Conservation (phyloP, 768 basidiomycete species). For the Exidia glandulosa region DNA sequence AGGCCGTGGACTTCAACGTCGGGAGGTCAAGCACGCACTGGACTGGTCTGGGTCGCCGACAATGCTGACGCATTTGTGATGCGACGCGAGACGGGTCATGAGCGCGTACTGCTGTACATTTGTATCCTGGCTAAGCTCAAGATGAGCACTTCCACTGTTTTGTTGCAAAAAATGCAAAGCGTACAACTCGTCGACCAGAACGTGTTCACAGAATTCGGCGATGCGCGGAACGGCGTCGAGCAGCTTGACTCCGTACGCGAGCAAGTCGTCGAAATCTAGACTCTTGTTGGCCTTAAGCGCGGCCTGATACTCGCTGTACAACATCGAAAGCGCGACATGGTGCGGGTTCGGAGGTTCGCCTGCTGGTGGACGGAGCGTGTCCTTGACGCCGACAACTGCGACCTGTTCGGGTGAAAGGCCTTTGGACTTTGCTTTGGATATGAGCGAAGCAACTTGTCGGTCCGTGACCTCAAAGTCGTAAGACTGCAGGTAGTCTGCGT, state of each 20-base stretch:
- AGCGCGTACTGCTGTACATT: conserved; percentile 74
- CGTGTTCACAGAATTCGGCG: conserved; percentile 50
- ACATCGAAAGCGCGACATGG: conserved; percentile 30
- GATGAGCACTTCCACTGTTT: not conserved
- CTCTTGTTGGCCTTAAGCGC: conserved; percentile 50
- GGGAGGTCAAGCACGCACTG: conserved; percentile 29
- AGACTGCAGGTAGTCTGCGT: conserved; percentile 34
- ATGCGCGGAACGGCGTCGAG: conserved; percentile 41
- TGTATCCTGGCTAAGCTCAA: conserved; percentile 53
- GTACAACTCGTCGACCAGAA: conserved; percentile 76
- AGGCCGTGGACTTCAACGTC: not conserved
- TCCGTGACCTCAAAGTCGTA: conserved; percentile 46
- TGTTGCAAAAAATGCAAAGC: conserved; percentile 19
- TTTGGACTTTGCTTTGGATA: conserved; percentile 63
- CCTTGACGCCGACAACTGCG: conserved; percentile 8
- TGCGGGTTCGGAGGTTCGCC: conserved; percentile 6
- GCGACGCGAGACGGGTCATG: conserved; percentile 52
- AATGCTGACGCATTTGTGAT: conserved; percentile 50
- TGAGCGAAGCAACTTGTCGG: conserved; percentile 40
- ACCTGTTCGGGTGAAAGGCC: conserved; percentile 45
- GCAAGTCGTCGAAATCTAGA: conserved; percentile 81
- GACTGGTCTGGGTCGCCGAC: conserved; percentile 92
- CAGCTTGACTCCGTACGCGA: conserved; percentile 59
- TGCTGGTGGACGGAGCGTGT: conserved; percentile 2
- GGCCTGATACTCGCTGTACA: conserved; percentile 59